Base-by-base conservation (phyloP, 1,139 yeast genomes). In the Candida mesenterica region DNA sequence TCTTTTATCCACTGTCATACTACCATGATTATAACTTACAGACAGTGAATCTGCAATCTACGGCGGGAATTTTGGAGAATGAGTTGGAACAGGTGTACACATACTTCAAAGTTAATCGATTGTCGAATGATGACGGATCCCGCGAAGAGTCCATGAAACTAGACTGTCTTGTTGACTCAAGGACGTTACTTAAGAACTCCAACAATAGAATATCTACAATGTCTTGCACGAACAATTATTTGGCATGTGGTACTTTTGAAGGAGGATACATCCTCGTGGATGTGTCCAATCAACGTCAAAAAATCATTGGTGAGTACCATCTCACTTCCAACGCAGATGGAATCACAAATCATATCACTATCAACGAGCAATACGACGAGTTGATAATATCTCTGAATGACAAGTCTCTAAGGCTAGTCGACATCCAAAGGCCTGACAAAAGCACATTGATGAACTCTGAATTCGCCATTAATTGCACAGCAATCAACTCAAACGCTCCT, bases 231-330 rank as follows among this genome's bases (percentile, higher is more conserved):
- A 50, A 63, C 30, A 59, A 58, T n/a, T 50, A 64, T 18, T 53
- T 77, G 16, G 73, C 67, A 3, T 68, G 76, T 19, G 84, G 84
- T 0, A 77, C 83, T 0, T 72, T 76, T 40, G 73, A 69, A 39
- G 84, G 84, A 1, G 73, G 75, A 14, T 71, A 65, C 45, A 53
- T 74, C 6, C 53, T 75, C 32, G 54, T 58, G 12, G 51, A 55
- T 31, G 53, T 62, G 0, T 25, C 28, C 10, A 12, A 14, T 4
- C 15, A 25, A 7, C 8, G 17, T 5, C 15, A 25, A 14, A 25
- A 5, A 17, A 42, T 53, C 6, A 39, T 58, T 7, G 66, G 66
- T 1, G 75, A 68, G 43, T 66, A 59, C 36, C 53, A 57, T 16
- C 46, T 79, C 16, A 73, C 82, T 1, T 52, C 55, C 17, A 67